Evolutionary conservation across 106 monocot genomes (phyloP), one percentile per base, ranked within the genome.

Genomic region (Ottelia alismoides): DNA sequence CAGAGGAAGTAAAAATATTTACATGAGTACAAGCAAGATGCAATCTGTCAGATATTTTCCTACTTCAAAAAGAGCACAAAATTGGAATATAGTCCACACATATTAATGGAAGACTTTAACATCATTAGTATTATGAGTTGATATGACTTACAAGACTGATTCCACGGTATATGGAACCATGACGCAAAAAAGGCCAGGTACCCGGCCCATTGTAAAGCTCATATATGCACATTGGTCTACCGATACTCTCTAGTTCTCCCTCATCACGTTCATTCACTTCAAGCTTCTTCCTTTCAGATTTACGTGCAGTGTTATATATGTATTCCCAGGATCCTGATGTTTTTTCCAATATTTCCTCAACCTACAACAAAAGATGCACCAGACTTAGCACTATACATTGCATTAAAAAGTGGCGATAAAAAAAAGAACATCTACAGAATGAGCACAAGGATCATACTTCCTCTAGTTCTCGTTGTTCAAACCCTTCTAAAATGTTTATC

Each of bases 101-200:
- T n/a, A n/a, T n/a, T n/a, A n/a, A n/a, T n/a, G n/a, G n/a, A n/a
- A n/a, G n/a, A n/a, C n/a, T n/a, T n/a, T n/a, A n/a, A n/a, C n/a
- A n/a, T n/a, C n/a, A n/a, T n/a, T n/a, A n/a, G n/a, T n/a, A n/a
- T n/a, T n/a, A n/a, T n/a, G n/a, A n/a, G n/a, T n/a, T n/a, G n/a
- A n/a, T n/a, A n/a, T n/a, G n/a, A n/a, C 84, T 71, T 78, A 96
- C 94, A 65, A 85, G 84, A 59, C 74, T 81, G 65, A 96, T 67
- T 21, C 81, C 88, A 63, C 94, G 88, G 49, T 85, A 96, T 56
- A 88, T 60, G 61, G 88, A 75, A 25, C 88, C 85, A 68, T 67
- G 78, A 35, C 85, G 84, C 53, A 96, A 65, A 74, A 96, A 89
- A 21, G 84, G 76, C 84, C 81, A 89, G 12, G 84, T 58, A 49